phyloP scores from a whole-genome alignment of 495 filamentous ascomycete species.

The Thermothielavioides terrestris region DNA sequence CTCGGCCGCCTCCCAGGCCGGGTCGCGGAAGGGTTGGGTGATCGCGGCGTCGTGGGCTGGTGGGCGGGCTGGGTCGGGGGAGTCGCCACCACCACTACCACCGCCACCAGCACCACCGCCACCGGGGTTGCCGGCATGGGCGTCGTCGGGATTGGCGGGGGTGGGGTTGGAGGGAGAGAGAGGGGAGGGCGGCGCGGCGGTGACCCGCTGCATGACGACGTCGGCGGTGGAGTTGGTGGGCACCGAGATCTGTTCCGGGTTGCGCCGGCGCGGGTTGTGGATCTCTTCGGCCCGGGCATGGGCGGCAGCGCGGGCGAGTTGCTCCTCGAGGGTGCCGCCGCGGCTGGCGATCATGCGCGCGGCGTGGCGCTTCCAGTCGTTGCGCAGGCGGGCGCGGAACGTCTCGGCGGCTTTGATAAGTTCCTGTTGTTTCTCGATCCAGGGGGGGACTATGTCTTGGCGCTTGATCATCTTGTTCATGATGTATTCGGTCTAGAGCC shows the following conservation, averaged over 20 bases:
- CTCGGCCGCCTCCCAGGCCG: conserved; percentile 61
- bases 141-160: background rate
- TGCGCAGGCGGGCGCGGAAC: conserved; percentile 66
- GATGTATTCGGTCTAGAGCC: conserved; percentile 79
- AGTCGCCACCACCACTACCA: too few relatives aligned
- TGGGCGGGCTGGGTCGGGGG: background rate
- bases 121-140: too few relatives aligned
- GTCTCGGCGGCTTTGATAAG: conserved; percentile 55
- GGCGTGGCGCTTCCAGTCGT: conserved; percentile 83
- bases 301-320: conserved; percentile 60
- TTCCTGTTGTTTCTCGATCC: conserved; percentile 98
- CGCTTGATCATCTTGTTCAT: conserved; percentile 98
- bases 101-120: too few relatives aligned
- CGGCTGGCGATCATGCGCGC: conserved; percentile 68
- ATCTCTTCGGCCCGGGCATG: conserved; percentile 67
- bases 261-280: conserved; percentile 41
- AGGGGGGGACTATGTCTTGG: conserved; percentile 74
- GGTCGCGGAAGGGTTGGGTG: conserved; percentile 51
- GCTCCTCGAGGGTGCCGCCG: conserved; percentile 68
- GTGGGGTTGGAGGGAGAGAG: background rate
- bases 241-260: conserved; percentile 40
- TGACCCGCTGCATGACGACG: conserved; percentile 36
- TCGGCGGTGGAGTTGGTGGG: conserved; percentile 42
- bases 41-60: background rate
- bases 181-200: conserved; percentile 7